Evolutionary conservation across 2,329 filamentous ascomycete genomes (phyloP).

Genomic region (Tolypocladium amazonense): DNA sequence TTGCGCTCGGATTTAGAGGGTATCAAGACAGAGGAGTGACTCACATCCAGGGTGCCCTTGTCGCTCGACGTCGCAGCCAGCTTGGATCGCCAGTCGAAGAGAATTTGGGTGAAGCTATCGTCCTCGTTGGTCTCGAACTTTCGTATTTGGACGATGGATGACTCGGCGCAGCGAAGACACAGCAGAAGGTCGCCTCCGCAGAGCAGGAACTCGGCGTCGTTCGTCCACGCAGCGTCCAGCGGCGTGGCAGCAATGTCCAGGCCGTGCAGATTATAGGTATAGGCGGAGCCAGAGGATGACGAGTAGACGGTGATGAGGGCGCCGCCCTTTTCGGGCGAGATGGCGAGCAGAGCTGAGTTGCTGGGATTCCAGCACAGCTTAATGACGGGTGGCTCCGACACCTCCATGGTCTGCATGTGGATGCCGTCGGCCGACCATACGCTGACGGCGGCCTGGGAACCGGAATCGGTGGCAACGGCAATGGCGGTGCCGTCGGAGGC

Average conservation of each 20-base stretch:
- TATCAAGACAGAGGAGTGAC: constrained; percentile 13
- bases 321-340: constrained; percentile 44
- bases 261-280: constrained; percentile 35
- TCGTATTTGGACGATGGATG: constrained; percentile 31
- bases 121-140: constrained; percentile 43
- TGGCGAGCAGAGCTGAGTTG: constrained; percentile 42
- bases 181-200: constrained; percentile 46
- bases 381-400: constrained; percentile 49
- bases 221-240: constrained; percentile 51
- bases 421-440: constrained; percentile 46
- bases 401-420: constrained; percentile 41
- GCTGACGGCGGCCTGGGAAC: constrained; percentile 39
- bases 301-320: constrained; percentile 46
- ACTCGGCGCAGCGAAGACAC: constrained; percentile 35
- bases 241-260: constrained; percentile 41
- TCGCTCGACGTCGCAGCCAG: constrained; percentile 49
- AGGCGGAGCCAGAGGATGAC: constrained; percentile 28
- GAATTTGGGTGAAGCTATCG: constrained; percentile 43
- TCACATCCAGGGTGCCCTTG: constrained; percentile 49
- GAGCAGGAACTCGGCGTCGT: constrained; percentile 45
- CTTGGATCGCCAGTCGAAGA: constrained; percentile 43
- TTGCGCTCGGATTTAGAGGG: too few species aligned
- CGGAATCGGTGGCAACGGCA: constrained; percentile 47
- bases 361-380: constrained; percentile 51
- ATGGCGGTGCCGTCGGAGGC: constrained; percentile 44